phyloP scores from a whole-genome alignment of 108 stramenopile genomes.

The Cyclotella atomus region DNA sequence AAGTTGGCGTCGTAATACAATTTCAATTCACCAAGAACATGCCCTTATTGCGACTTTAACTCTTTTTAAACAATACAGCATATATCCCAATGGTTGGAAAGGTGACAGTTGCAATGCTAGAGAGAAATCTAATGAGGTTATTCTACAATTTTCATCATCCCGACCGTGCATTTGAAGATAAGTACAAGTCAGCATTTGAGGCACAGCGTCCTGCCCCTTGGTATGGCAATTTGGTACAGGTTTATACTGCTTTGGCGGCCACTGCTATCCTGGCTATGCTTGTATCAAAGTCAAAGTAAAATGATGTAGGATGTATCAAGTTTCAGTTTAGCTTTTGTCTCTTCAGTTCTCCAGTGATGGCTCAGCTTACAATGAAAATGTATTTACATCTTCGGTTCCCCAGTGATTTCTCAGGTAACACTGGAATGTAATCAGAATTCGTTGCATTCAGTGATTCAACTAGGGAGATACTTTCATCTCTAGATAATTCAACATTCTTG shows the following conservation, averaged over 20 bases:
- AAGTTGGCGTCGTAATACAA: no score
- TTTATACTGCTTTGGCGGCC: constrained; percentile 73
- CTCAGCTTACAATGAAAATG: no score
- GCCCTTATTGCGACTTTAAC: no score
- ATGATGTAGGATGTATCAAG: neutral
- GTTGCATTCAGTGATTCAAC: no score
- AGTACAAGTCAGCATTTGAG: constrained; percentile 11
- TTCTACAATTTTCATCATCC: constrained; percentile 91
- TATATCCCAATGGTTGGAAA: constrained; percentile 96
- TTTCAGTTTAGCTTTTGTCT: no score
- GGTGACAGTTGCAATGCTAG: constrained; percentile 91
- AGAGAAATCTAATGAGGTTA: constrained; percentile 91
- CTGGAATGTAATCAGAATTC: no score
- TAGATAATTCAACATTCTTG: no score
- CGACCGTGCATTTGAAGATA: constrained; percentile 42
- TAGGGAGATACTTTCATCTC: no score
- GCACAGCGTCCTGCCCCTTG: constrained; percentile 27
- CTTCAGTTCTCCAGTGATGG: no score
- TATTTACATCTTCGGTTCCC: no score
- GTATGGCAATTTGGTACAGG: constrained; percentile 52
- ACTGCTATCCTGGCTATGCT: constrained; percentile 56
- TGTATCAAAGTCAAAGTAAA: constrained; percentile 34
- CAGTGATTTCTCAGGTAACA: no score
- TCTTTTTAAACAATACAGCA: neutral
- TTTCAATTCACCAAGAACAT: no score